These are phyloP conservation scores for Entomortierella lignicola DNA, from an alignment of 192 early-diverging fungal species.

Conservation along the genomic window DNA sequence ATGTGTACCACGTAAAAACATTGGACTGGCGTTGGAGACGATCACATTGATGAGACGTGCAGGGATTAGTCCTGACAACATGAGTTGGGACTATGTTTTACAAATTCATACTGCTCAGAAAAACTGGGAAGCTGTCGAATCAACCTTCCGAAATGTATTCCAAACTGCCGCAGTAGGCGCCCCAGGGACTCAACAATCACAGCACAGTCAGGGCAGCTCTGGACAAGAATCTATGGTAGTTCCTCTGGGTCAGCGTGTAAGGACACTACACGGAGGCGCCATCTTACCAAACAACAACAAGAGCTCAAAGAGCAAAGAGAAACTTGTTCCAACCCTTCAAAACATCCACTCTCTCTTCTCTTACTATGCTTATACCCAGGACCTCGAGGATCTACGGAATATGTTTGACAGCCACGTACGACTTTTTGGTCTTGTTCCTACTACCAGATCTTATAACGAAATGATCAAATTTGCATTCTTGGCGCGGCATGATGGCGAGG, in stretches of 20 bases:
- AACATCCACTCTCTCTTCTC: slow-evolving; percentile 50
- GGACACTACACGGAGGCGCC: slow-evolving; percentile 33
- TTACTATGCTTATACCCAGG: slow-evolving; percentile 48
- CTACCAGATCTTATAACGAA: slow-evolving; percentile 45
- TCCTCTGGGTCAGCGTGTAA: slow-evolving; percentile 33
- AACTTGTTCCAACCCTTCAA: slow-evolving; percentile 24
- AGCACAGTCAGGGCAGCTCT: not conserved
- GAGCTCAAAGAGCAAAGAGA: slow-evolving; percentile 1
- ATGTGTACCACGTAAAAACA: slow-evolving; percentile 41
- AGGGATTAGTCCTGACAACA: slow-evolving; percentile 46
- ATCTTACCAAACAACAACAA: slow-evolving; percentile 5
- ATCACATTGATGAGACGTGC: slow-evolving; percentile 31
- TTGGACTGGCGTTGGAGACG: slow-evolving; percentile 34
- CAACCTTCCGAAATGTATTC: slow-evolving; percentile 27
- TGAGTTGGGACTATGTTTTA: slow-evolving; percentile 42
- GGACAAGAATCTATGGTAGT: slow-evolving; percentile 10
- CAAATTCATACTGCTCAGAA: slow-evolving; percentile 43
- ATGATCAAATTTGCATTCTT: slow-evolving; percentile 55
- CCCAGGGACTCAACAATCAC: not conserved
- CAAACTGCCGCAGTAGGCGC: slow-evolving; percentile 4
- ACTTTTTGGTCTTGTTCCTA: slow-evolving; percentile 43
- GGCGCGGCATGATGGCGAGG: slow-evolving; percentile 24
- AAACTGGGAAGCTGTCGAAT: slow-evolving; percentile 41
- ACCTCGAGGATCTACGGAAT: slow-evolving; percentile 36
- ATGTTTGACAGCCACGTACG: slow-evolving; percentile 53